phyloP scores from a whole-genome alignment of 805 yeast species.

The Kurtzmaniella fragi region DNA sequence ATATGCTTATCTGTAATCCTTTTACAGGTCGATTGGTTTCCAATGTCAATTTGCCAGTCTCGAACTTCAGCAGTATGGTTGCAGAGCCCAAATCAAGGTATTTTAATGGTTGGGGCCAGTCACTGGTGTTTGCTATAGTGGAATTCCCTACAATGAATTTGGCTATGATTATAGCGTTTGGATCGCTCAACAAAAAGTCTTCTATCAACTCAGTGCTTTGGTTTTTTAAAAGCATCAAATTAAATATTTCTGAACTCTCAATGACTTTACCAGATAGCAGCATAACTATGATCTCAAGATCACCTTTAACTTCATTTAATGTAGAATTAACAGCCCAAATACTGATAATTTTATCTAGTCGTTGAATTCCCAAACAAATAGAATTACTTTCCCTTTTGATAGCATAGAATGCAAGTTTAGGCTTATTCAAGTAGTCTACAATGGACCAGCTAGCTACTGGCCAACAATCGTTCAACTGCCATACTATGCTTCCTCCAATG shows the following conservation, averaged over 20 bases:
- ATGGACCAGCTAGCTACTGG: constrained; percentile 50
- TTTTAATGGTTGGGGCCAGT: constrained; percentile 51
- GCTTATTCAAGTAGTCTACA: constrained; percentile 36
- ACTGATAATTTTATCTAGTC: constrained; percentile 21
- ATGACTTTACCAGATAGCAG: constrained; percentile 15
- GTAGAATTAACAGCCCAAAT: constrained; percentile 39
- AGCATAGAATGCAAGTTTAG: constrained; percentile 45
- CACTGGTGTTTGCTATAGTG: constrained; percentile 27
- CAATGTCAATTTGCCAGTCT: constrained; percentile 18
- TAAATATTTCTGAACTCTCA: neutral
- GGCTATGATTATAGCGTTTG: neutral
- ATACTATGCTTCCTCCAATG: constrained; percentile 44
- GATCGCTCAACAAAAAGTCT: too few relatives aligned
- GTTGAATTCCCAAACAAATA: constrained; percentile 28
- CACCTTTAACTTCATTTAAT: constrained; percentile 12
- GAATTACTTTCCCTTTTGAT: constrained; percentile 39
- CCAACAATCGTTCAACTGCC: constrained; percentile 55
- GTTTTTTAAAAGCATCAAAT: too few relatives aligned
- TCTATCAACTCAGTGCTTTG: too few relatives aligned
- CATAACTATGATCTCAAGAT: constrained; percentile 19
- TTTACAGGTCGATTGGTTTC: constrained; percentile 36
- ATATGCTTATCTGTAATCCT: constrained; percentile 35
- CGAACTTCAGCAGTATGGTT: constrained; percentile 15
- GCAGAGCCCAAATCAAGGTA: constrained; percentile 28
- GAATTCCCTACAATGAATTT: constrained; percentile 1